Evolutionary conservation across 1,284 basidiomycete species (phyloP).

Genomic region (Melampsora larici-populina): DNA sequence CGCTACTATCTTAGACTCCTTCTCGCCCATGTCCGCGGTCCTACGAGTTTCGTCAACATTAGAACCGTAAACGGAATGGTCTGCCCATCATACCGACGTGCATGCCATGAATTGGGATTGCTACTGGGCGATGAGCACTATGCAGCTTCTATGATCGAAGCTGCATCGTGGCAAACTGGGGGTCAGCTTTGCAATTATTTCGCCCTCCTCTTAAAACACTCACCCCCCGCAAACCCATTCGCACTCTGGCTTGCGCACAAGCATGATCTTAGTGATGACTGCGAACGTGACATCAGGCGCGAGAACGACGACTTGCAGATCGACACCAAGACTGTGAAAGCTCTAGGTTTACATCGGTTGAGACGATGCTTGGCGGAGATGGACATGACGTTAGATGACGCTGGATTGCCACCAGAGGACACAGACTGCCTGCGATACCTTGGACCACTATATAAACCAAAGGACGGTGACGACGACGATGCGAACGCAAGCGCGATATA

Average conservation of each 20-base stretch:
- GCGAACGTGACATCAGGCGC: background rate
- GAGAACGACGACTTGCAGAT: too few species aligned
- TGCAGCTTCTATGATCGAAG: conserved; percentile 57
- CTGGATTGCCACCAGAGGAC: too few species aligned
- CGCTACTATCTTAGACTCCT: conserved; percentile 56
- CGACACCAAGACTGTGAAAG: background rate
- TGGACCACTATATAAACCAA: too few species aligned
- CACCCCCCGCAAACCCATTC: conserved; percentile 52
- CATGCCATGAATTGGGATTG: too few species aligned
- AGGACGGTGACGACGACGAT: too few species aligned
- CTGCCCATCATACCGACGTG: too few species aligned
- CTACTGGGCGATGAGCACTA: conserved; percentile 59
- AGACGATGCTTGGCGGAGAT: conserved; percentile 56
- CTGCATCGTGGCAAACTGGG: conserved; percentile 56
- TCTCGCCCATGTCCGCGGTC: conserved; percentile 54
- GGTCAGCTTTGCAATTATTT: conserved; percentile 56
- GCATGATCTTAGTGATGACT: conserved; percentile 56
- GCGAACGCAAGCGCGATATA: too few species aligned
- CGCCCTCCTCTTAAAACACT: conserved; percentile 55
- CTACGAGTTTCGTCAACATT: too few species aligned
- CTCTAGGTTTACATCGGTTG: conserved; percentile 44
- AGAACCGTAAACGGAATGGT: too few species aligned
- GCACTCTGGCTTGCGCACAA: conserved; percentile 56
- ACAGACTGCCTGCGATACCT: too few species aligned
- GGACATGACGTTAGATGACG: too few species aligned